Evolutionary conservation across 805 yeast species (phyloP), one percentile per base, ranked within the genome.

Genomic region (Sungouiozyma ichnusensis): DNA sequence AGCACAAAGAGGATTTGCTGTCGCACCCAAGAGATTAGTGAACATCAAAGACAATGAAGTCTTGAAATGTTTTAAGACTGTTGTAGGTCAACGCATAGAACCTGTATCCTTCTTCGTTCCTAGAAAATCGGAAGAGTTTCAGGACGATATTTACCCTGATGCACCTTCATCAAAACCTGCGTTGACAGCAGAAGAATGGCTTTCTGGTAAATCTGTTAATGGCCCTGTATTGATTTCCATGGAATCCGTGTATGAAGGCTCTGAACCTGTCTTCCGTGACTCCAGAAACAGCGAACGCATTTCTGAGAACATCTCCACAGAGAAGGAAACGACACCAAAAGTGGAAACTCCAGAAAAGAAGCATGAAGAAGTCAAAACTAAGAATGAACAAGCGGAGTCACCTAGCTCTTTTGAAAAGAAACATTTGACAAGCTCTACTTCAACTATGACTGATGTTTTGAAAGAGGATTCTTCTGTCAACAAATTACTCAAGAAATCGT

Each of bases 1-100:
- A 29, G 92, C 98, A 2, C 98, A 92, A 70, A 82, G 98, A 63
- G 99, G 99, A 1, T 79, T 90, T 58, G 94, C 96, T 0, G 74
- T 82, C 38, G 77, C 90, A 11, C 97, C 98, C 41, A 86, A 86
- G 60, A 71, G 85, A 50, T 71, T 76, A 15, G 88, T 88, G 8
- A 80, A 81, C 52, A 74, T 86, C 33, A 75, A 76, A 48, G 92
- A 85, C 33, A 88, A 85, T 59, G 98, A 92, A 64, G 77, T 92
- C 35, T 71, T 85, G 44, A 78, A 77, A 54, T 76, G 82, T 36
- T 92, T 72, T 69, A 92, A 92, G 68, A 79, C 94, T n/a, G 84
- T 85, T 24, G 81, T 81, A 51, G 97, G 92, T 64, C 71, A 74
- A 41, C 65, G 75, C 20, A 77, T 92, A 51, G 97, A 92, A 68